Evolutionary conservation across 2,329 filamentous ascomycete species (phyloP).

Genomic region (Rhynchosporium graminicola): DNA sequence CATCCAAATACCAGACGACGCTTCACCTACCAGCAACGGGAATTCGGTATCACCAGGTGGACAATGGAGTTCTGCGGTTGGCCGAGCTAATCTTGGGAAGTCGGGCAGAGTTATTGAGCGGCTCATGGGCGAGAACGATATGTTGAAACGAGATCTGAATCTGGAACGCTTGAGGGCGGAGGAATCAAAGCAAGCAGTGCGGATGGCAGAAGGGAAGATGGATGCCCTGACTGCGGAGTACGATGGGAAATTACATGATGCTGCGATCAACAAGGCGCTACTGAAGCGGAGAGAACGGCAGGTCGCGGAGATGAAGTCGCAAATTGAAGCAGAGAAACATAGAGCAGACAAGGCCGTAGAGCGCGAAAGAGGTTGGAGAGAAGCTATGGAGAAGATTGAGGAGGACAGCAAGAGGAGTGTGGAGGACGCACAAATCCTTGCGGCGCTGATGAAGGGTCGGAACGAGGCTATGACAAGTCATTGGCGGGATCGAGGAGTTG

Average conservation of each 20-base stretch:
- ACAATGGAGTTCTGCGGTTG: conserved; percentile 66
- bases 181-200: conserved; percentile 68
- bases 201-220: conserved; percentile 70
- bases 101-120: conserved; percentile 79
- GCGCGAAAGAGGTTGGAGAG: conserved; percentile 61
- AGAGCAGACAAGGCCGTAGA: conserved; percentile 60
- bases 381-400: conserved; percentile 62
- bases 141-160: conserved; percentile 71
- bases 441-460: conserved; percentile 67
- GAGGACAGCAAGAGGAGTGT: conserved; percentile 62
- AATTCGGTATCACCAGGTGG: conserved; percentile 19
- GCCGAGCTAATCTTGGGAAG: conserved; percentile 71
- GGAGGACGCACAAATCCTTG: conserved; percentile 64
- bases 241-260: conserved; percentile 68
- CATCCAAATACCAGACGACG: conserved; percentile 13
- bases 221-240: conserved; percentile 68
- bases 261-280: conserved; percentile 69
- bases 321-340: conserved; percentile 64
- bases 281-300: conserved; percentile 74
- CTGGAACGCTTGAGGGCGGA: conserved; percentile 66
- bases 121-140: conserved; percentile 78
- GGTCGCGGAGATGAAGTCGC: conserved; percentile 65
- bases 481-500: conserved; percentile 63
- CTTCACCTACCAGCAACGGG: conserved; percentile 11
- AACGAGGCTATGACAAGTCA: conserved; percentile 68